A percentile compares a stretch with the other conserved stretches of the same genome.
These are phyloP conservation scores for Podospora comata DNA, from an alignment of 495 filamentous ascomycete genomes.

Conservation along the genomic window DNA sequence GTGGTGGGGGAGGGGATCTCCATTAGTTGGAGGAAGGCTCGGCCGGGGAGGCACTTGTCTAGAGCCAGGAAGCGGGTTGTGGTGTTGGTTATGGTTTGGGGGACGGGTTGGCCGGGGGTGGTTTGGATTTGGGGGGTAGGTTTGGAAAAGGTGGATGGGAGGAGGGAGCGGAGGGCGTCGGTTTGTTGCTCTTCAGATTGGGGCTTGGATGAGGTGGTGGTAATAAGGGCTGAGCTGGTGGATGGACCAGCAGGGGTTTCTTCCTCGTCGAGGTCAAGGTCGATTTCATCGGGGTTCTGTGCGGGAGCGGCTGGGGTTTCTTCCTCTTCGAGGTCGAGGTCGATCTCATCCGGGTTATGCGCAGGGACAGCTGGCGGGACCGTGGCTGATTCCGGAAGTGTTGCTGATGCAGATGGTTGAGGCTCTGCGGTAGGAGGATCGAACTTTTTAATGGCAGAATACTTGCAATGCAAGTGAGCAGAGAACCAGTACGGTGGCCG, in stretches of 20 bases:
- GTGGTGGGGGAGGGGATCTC: conserved; percentile 46
- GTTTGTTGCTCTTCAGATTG: conserved; percentile 24
- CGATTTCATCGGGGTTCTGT: conserved; percentile 18
- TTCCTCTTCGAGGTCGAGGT: neutral
- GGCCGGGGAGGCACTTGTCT: conserved; percentile 77
- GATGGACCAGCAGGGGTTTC: neutral
- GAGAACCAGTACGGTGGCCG: conserved; percentile 89
- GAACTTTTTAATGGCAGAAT: conserved; percentile 67
- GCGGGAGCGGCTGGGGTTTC: neutral
- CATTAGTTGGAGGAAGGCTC: conserved; percentile 78
- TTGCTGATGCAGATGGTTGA: neutral
- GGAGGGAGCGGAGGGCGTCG: conserved; percentile 59
- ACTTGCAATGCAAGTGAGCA: conserved; percentile 88
- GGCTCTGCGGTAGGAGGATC: conserved; percentile 25
- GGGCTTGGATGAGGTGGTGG: conserved; percentile 50
- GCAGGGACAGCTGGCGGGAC: neutral
- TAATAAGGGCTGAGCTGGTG: neutral
- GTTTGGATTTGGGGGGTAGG: conserved; percentile 27
- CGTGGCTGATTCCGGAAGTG: conserved; percentile 9
- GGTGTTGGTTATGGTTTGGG: conserved; percentile 62
- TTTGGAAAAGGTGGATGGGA: conserved; percentile 63
- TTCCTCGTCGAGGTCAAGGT: conserved; percentile 23
- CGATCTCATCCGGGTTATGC: neutral
- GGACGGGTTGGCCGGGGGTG: conserved; percentile 44
- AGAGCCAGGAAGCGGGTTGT: conserved; percentile 83